Evolutionary conservation across 345 rosid species (phyloP), one percentile per base, ranked within the genome.

Genomic region (Cardamine resedifolia): DNA sequence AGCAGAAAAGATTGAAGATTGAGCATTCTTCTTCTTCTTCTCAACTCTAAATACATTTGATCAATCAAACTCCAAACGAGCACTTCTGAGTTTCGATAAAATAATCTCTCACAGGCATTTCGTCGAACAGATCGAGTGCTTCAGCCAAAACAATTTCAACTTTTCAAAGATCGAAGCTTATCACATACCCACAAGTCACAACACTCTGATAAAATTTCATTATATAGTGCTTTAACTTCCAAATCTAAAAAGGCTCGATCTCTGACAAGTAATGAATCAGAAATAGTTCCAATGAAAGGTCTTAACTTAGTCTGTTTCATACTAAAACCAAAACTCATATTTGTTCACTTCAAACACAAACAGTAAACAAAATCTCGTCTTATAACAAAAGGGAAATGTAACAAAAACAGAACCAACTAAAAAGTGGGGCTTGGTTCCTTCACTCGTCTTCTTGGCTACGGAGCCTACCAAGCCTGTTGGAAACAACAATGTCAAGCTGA

Each of bases 391-490:
- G 15, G 11, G 27, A 26, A 72, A 68, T 38, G 66, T 57, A 64
- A 50, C 39, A 64, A 70, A 41, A 27, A n/a, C 33, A 71, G 62
- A 70, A 70, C 47, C 58, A 64, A 48, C 73, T 59, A 64, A 15
- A 50, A 63, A 41, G 61, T 21, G n/a, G 33, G 19, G 31, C 59
- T 67, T 59, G 18, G 18, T 23, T 11, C 7, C 52, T 55, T 86
- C 76, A 93, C 76, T 86, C 91, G 75, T 90, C 92, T 64, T 92
- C 98, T 79, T 85, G 92, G 83, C 90, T 85, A 4, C 88, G 81
- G 78, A 92, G 74, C 87, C 98, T 88, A 23, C 83, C 96, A 30
- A 83, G 82, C 76, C 67, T 85, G 90, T 92, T 92, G 0, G 86
- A 73, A 6, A 92, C 86, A 14, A 81, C 90, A 55, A 88, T 74